Evolutionary conservation across 2,329 filamentous ascomycete genomes (phyloP).

Genomic region (Neofusicoccum parvum): DNA sequence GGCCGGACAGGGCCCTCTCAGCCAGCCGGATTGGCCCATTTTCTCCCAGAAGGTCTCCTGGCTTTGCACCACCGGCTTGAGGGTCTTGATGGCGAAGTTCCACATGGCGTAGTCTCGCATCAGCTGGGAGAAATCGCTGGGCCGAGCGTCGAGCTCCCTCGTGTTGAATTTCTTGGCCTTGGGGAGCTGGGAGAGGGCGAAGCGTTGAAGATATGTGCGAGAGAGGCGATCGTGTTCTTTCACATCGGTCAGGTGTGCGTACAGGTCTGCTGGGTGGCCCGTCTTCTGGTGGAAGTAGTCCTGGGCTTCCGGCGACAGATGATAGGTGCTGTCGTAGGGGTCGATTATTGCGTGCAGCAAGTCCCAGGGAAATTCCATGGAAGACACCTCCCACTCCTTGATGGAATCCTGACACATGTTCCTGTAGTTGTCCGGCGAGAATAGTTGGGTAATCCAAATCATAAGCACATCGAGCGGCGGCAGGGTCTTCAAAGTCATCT

Average conservation of each 20-base stretch:
- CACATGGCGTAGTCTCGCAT: constrained; percentile 15
- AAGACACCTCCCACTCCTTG: constrained; percentile 7
- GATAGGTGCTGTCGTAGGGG: constrained; percentile 8
- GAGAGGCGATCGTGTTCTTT: constrained; percentile 14
- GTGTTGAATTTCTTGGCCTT: constrained; percentile 6
- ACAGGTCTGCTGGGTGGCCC: constrained; percentile 8
- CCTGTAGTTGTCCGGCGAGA: constrained; percentile 14
- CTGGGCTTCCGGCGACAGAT: constrained; percentile 1
- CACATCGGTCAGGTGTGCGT: not conserved
- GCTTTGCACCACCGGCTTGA: constrained; percentile 39
- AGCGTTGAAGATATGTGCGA: constrained; percentile 6
- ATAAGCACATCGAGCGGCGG: constrained; percentile 21
- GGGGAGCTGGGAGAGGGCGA: constrained; percentile 14
- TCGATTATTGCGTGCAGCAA: constrained; percentile 5
- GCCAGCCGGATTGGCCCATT: constrained; percentile 45
- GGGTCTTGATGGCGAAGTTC: constrained; percentile 22
- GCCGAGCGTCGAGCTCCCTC: constrained; percentile 4
- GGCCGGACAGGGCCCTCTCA: constrained; percentile 38
- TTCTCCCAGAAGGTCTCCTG: constrained; percentile 46
- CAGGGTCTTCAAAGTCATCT: constrained; percentile 4
- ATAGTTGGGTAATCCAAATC: constrained; percentile 19
- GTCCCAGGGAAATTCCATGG: constrained; percentile 19
- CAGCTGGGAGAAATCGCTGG: constrained; percentile 16
- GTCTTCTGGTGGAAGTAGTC: constrained; percentile 12
- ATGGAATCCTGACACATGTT: constrained; percentile 13